These are phyloP conservation scores for Dactylellina sp. DNA, from an alignment of 2,329 filamentous ascomycete species.

Conservation along the genomic window DNA sequence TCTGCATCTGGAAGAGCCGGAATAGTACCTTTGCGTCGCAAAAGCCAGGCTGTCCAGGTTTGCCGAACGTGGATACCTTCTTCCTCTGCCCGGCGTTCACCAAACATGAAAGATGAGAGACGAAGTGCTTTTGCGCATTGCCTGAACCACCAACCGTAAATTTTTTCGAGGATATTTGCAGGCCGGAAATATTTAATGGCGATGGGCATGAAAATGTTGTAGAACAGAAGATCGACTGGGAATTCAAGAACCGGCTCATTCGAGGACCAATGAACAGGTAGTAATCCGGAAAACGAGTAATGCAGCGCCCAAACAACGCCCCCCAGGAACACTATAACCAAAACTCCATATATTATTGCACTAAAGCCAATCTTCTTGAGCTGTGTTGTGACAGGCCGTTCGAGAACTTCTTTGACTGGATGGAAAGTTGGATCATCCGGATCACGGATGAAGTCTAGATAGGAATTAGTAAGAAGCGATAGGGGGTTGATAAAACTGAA, in stretches of 20 bases:
- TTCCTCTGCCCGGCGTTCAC: conserved; percentile 82
- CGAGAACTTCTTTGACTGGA: conserved; percentile 93
- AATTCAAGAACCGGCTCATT: conserved; percentile 94
- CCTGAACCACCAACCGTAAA: conserved; percentile 98
- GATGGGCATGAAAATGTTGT: conserved; percentile 94
- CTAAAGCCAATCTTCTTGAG: conserved; percentile 96
- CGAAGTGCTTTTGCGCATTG: conserved; percentile 82
- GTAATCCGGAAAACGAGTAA: conserved; percentile 74
- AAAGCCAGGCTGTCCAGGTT: conserved; percentile 68
- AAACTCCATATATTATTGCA: conserved; percentile 90
- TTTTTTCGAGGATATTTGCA: conserved; percentile 81
- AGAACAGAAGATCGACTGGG: conserved; percentile 91
- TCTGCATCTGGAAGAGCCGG: conserved; percentile 58
- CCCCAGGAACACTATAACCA: conserved; percentile 92
- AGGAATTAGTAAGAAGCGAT: conserved; percentile 62
- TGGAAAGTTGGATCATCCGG: conserved; percentile 99
- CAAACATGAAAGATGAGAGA: conserved; percentile 92
- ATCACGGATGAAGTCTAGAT: conserved; percentile 89
- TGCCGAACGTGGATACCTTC: conserved; percentile 76
- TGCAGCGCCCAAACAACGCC: conserved; percentile 94
- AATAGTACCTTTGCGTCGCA: conserved; percentile 63
- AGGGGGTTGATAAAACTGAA: conserved; percentile 58
- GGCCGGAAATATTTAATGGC: conserved; percentile 86
- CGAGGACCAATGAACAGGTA: conserved; percentile 93
- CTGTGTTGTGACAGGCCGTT: conserved; percentile 90